Evolutionary conservation across 2,329 filamentous ascomycete species (phyloP), one percentile per base, ranked within the genome.

Genomic region (Colletotrichum lupini): DNA sequence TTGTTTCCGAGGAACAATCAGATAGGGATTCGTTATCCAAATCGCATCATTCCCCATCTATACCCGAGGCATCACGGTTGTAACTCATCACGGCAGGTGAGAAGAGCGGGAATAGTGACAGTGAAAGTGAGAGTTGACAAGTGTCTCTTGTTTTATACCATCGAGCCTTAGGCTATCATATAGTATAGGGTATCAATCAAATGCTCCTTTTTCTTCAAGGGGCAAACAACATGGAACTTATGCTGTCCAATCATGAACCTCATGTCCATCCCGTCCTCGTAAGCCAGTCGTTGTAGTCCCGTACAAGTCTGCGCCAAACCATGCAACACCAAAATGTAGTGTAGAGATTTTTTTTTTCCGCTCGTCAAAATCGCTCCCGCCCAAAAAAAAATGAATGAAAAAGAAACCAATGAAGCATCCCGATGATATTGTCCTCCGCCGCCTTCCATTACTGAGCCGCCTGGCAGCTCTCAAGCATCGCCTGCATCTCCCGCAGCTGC

Each of bases 401-500:
- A 65, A 19, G 53, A 52, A 7, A 30, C 14, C 9, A 16, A 49
- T 16, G n/a, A 19, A 49, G 42, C 19, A 49, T 49, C 42, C 7
- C 42, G 8, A 19, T 42, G 42, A n/a, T 7, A 7, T 16, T 16
- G 37, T 42, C 58, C 67, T 26, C 66, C 42, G 53, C 52, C 24
- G 42, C 46, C 28, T 24, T 11, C 26, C 67, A 64, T 68, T 53
- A 76, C 68, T 73, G 72, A 63, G 72, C 74, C 79, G 64, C 76
- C n/a, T 65, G 55, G 46, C 59, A 74, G 62, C 68, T 79, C 63
- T 82, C 79, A 73, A 82, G 81, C 77, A 87, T 85, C 77, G 87
- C 84, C 79, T 90, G 87, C 87, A 93, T 89, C 80, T 88, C 85
- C 80, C 89, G 85, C 74, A 91, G 80, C 79, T 92, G 88, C 72